These are phyloP conservation scores for Metarhizium rileyi DNA, from an alignment of 2,329 filamentous ascomycete species.

Conservation along the genomic window DNA sequence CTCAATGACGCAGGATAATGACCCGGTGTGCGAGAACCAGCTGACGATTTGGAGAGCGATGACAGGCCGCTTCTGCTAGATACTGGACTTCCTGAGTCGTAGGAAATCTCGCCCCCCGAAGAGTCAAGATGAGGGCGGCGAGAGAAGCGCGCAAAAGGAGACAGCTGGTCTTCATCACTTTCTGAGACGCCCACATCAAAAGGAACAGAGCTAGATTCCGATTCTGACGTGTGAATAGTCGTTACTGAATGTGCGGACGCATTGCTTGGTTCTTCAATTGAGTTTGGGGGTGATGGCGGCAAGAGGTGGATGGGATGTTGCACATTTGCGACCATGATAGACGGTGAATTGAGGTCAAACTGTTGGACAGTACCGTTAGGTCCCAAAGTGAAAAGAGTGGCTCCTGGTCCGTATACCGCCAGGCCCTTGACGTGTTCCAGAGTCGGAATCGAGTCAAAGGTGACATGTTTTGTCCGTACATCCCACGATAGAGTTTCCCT, in stretches of 20 bases:
- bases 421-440: constrained; percentile 72
- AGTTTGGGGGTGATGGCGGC: constrained; percentile 74
- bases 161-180: constrained; percentile 68
- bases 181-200: constrained; percentile 55
- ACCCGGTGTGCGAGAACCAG: constrained; percentile 41
- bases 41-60: constrained; percentile 43
- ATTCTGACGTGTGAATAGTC: constrained; percentile 41
- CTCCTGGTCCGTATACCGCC: constrained; percentile 79
- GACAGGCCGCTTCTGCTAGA: constrained; percentile 57
- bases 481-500: constrained; percentile 94
- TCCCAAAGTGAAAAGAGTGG: constrained; percentile 85
- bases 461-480: constrained; percentile 94
- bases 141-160: constrained; percentile 66
- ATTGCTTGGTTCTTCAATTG: constrained; percentile 59
- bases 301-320: constrained; percentile 74
- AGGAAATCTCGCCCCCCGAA: constrained; percentile 45
- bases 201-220: constrained; percentile 43
- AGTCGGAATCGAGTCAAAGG: constrained; percentile 79
- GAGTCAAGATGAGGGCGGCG: constrained; percentile 54
- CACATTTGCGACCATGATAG: constrained; percentile 73
- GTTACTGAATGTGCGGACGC: constrained; percentile 36
- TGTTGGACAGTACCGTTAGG: constrained; percentile 86
- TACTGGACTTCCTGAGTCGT: constrained; percentile 56
- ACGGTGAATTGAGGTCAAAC: constrained; percentile 80
- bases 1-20: constrained; percentile 39